A percentile compares a stretch with the other conserved stretches of the same genome.
phyloP scores from a whole-genome alignment of 2,329 filamentous ascomycete species.

The Amesomyces nigricolor region DNA sequence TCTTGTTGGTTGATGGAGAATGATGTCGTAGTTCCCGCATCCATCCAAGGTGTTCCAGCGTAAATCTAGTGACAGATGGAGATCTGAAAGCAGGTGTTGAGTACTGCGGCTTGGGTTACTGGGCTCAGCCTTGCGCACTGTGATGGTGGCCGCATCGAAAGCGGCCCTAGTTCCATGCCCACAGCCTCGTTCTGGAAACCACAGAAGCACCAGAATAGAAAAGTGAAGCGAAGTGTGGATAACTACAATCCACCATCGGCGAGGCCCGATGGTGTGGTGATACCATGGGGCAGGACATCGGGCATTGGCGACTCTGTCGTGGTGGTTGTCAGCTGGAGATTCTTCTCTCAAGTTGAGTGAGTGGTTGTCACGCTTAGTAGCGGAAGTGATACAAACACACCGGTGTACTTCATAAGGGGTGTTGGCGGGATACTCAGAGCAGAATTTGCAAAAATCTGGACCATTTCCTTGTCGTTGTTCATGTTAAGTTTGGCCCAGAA shows the following conservation, averaged over 20 bases:
- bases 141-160: conserved; percentile 18
- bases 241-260: not conserved
- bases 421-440: too few species aligned
- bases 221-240: not conserved
- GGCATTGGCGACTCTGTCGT: too few species aligned
- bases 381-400: too few species aligned
- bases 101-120: not conserved
- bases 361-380: too few species aligned
- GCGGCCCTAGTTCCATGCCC: conserved; percentile 8
- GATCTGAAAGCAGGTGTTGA: not conserved
- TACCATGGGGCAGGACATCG: not conserved
- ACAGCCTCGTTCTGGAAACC: conserved; percentile 14
- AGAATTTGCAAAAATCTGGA: too few species aligned
- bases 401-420: too few species aligned
- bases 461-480: too few species aligned
- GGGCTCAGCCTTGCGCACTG: conserved; percentile 16
- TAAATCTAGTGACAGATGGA: not conserved
- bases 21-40: not conserved
- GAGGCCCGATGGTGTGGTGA: not conserved
- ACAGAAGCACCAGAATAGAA: conserved; percentile 10
- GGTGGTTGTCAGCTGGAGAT: too few species aligned
- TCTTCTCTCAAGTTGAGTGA: too few species aligned
- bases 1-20: not conserved
- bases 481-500: too few species aligned
- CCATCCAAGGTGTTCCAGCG: not conserved